phyloP scores from a whole-genome alignment of 805 yeast species.

The Schwanniomyces sp. region DNA sequence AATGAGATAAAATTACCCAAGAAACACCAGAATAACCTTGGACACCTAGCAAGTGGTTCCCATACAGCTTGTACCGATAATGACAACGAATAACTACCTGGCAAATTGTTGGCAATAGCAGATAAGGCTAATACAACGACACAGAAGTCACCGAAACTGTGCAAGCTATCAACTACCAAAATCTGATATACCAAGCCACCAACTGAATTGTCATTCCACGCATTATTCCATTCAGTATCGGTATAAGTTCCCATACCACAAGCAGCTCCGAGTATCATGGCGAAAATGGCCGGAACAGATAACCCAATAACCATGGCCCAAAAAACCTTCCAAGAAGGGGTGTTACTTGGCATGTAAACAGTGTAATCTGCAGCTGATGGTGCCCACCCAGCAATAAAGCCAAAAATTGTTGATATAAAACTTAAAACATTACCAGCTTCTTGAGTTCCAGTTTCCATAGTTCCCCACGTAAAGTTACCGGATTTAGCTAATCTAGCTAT shows the following conservation, averaged over 20 bases:
- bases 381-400: constrained; percentile 33
- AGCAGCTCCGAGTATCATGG: constrained; percentile 55
- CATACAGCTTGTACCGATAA: constrained; percentile 30
- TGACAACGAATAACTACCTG: constrained; percentile 32
- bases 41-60: constrained; percentile 28
- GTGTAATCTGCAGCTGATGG: constrained; percentile 35
- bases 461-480: constrained; percentile 21
- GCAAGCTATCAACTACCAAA: constrained; percentile 25
- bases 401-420: constrained; percentile 28
- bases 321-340: constrained; percentile 26
- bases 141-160: constrained; percentile 32
- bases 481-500: constrained; percentile 27
- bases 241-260: constrained; percentile 26
- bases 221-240: constrained; percentile 43
- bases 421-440: constrained; percentile 30
- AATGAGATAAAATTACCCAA: constrained; percentile 30
- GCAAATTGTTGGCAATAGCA: constrained; percentile 31
- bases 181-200: constrained; percentile 34
- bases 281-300: constrained; percentile 65
- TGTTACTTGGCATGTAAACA: constrained; percentile 29
- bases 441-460: constrained; percentile 23
- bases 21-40: constrained; percentile 35
- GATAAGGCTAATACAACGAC: constrained; percentile 30
- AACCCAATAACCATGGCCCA: constrained; percentile 44
- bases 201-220: constrained; percentile 53